A percentile compares a stretch with the other conserved stretches of the same genome.
Conservation (phyloP, 2,329 filamentous ascomycete species). For the Fusarium pininemorale region DNA sequence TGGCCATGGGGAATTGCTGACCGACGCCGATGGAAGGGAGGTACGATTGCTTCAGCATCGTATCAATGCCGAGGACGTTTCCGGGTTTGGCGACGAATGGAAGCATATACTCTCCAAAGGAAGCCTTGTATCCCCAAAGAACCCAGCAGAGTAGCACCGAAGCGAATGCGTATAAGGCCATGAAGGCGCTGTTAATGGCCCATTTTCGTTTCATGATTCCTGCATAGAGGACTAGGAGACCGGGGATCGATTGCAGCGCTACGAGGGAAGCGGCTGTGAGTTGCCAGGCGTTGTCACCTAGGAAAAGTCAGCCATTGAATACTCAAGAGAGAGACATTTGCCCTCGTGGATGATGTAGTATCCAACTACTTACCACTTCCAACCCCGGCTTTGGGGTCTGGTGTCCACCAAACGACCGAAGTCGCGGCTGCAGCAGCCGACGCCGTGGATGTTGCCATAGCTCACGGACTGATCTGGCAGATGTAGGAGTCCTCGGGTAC, state of each 20-base stretch:
- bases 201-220: not conserved
- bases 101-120: not conserved
- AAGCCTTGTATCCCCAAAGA: not conserved
- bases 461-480: not conserved
- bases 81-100: not conserved
- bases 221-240: not conserved
- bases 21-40: not conserved
- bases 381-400: not conserved
- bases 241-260: not conserved
- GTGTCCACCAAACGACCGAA: not conserved
- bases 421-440: not conserved
- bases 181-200: not conserved
- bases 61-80: not conserved
- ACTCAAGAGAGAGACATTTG: accelerated
- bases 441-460: not conserved
- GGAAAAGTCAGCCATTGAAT: accelerated
- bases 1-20: not conserved
- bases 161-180: not conserved
- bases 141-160: not conserved
- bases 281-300: not conserved
- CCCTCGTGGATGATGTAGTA: accelerated
- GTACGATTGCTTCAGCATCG: not conserved
- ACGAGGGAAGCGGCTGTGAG: not conserved
- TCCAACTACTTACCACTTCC: not conserved
- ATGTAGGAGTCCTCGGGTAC: accelerated